phyloP scores from a whole-genome alignment of 495 filamentous ascomycete genomes.

The Penicillium alfredii region DNA sequence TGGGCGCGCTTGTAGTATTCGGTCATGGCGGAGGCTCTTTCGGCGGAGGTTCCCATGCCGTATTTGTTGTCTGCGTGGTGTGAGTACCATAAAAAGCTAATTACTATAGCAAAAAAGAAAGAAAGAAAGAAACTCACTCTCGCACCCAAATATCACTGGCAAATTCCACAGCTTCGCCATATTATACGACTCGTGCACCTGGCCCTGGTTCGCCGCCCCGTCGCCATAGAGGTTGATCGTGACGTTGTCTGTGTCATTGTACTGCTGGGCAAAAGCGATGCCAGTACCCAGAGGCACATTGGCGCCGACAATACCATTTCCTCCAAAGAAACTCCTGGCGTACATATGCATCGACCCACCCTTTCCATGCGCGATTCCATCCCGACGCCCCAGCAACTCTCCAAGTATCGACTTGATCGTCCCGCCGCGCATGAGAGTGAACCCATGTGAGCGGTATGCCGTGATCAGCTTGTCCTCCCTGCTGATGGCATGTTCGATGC shows the following conservation, averaged over 20 bases:
- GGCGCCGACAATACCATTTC: slow-evolving; percentile 92
- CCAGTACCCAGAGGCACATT: slow-evolving; percentile 89
- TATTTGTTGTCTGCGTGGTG: slow-evolving; percentile 99
- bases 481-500: slow-evolving; percentile 84
- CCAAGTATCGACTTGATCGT: slow-evolving; percentile 82
- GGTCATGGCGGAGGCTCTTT: slow-evolving; percentile 76
- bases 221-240: slow-evolving; percentile 85
- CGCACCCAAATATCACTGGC: slow-evolving; percentile 84
- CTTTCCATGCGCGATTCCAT: slow-evolving; percentile 89
- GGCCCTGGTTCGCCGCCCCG: slow-evolving; percentile 89
- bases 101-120: not conserved
- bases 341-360: slow-evolving; percentile 98
- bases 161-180: slow-evolving; percentile 96
- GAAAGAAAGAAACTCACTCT: slow-evolving; percentile 56
- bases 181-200: slow-evolving; percentile 95
- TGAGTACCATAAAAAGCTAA: no score
- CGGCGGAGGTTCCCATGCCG: slow-evolving; percentile 90
- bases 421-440: slow-evolving; percentile 84
- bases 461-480: slow-evolving; percentile 86
- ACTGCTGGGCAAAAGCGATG: slow-evolving; percentile 87
- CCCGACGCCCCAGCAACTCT: slow-evolving; percentile 80
- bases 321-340: slow-evolving; percentile 84
- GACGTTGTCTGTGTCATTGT: slow-evolving; percentile 65
- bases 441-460: slow-evolving; percentile 90
- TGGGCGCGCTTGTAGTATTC: slow-evolving; percentile 98